phyloP scores from a whole-genome alignment of 176 grass and related monocot genomes.

The bread wheat (Triticum aestivum) region IWGSC_CS_RefSeq_v2.1 NC_057803.1:514879142-514879641 shows the following conservation, averaged over 20 bases:
- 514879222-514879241: not conserved
- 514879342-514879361: not conserved
- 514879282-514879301: not conserved
- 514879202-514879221: not conserved
- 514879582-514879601: too few relatives aligned
- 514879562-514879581: too few relatives aligned
- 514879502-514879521: too few relatives aligned
- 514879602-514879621: too few relatives aligned
- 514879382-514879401: not conserved
- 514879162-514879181: not conserved
- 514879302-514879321: not conserved
- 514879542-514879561: too few relatives aligned
- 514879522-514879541: too few relatives aligned
- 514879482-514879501: too few relatives aligned
- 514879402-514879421: not conserved
- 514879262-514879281: constrained; percentile 30
- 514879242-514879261: constrained; percentile 19
- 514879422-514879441: not conserved
- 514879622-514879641: too few relatives aligned
- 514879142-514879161: not conserved
- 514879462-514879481: too few relatives aligned
- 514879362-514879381: not conserved
- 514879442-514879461: not conserved
- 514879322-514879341: not conserved
- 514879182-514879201: not conserved